A percentile compares a stretch with the other conserved stretches of the same genome.
These are phyloP conservation scores for Clathrospora elynae DNA, from an alignment of 2,329 filamentous ascomycete genomes.

Conservation along the genomic window DNA sequence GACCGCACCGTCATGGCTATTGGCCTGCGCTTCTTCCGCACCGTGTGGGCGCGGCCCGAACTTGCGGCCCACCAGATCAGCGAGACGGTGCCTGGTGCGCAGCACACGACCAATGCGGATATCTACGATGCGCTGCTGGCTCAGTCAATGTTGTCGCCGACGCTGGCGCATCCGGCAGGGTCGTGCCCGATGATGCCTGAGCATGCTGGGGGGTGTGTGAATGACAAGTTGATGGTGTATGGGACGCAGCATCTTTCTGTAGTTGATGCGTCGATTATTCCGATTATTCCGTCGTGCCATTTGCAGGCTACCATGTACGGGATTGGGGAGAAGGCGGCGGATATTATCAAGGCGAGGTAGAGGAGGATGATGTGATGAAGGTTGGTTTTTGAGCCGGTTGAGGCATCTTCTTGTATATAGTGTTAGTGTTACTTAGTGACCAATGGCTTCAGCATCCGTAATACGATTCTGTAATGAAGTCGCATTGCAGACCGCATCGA, in stretches of 20 bases:
- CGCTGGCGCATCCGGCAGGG: slow-evolving; percentile 39
- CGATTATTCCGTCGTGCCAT: slow-evolving; percentile 37
- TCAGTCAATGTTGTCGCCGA: slow-evolving; percentile 29
- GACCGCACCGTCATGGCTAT: slow-evolving; percentile 39
- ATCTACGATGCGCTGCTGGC: slow-evolving; percentile 27
- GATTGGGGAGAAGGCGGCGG: slow-evolving; percentile 44
- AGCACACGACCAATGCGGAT: slow-evolving; percentile 30
- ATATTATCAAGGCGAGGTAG: slow-evolving; percentile 37
- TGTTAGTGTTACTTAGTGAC: too few species aligned
- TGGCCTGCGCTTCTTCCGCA: slow-evolving; percentile 44
- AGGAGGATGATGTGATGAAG: not conserved
- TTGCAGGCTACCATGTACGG: slow-evolving; percentile 42
- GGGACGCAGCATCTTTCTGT: slow-evolving; percentile 35
- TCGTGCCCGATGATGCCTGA: slow-evolving; percentile 39
- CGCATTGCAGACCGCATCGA: too few species aligned
- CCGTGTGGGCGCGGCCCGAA: slow-evolving; percentile 33
- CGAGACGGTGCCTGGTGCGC: slow-evolving; percentile 31
- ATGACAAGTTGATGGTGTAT: slow-evolving; percentile 36
- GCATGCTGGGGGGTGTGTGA: slow-evolving; percentile 35
- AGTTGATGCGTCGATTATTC: slow-evolving; percentile 42
- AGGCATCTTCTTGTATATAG: too few species aligned
- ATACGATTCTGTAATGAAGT: too few species aligned
- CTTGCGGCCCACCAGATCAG: slow-evolving; percentile 29
- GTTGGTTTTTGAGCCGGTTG: too few species aligned
- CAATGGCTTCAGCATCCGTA: too few species aligned